A percentile compares a stretch with the other conserved stretches of the same genome.
Evolutionary conservation across 2,329 filamentous ascomycete species (phyloP).

Genomic region (Macrophomina tecta): DNA sequence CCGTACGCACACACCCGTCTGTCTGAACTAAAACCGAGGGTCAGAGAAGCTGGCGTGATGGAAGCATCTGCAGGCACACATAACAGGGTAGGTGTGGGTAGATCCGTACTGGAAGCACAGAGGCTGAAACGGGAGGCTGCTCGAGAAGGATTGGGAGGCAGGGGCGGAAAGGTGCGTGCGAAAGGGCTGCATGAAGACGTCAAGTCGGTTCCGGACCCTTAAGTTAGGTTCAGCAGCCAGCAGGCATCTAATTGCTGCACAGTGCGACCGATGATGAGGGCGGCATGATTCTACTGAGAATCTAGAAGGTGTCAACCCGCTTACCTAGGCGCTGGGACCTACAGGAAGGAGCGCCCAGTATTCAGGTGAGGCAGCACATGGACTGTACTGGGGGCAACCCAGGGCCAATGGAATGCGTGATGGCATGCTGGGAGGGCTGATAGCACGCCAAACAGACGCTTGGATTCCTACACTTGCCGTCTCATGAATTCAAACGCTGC

Average conservation of each 20-base stretch:
- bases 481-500: slow-evolving; percentile 8
- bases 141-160: not conserved
- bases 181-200: slow-evolving; percentile 3
- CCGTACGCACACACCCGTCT: not conserved
- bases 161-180: not conserved
- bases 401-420: slow-evolving; percentile 10
- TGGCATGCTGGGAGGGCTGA: not conserved
- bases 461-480: slow-evolving; percentile 10
- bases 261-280: not conserved
- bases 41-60: not conserved
- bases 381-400: slow-evolving; percentile 7
- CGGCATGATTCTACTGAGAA: slow-evolving; percentile 7
- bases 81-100: not conserved
- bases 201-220: not conserved
- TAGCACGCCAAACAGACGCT: not conserved
- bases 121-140: slow-evolving; percentile 15
- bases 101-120: not conserved
- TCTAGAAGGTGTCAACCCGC: slow-evolving; percentile 5
- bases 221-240: not conserved
- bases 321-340: slow-evolving; percentile 9
- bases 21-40: slow-evolving; percentile 7
- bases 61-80: not conserved
- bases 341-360: slow-evolving; percentile 4
- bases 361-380: slow-evolving; percentile 13
- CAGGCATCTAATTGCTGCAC: not conserved